Base-by-base conservation (phyloP, 2,329 filamentous ascomycete species). In the Elsinoe fawcettii region DNA sequence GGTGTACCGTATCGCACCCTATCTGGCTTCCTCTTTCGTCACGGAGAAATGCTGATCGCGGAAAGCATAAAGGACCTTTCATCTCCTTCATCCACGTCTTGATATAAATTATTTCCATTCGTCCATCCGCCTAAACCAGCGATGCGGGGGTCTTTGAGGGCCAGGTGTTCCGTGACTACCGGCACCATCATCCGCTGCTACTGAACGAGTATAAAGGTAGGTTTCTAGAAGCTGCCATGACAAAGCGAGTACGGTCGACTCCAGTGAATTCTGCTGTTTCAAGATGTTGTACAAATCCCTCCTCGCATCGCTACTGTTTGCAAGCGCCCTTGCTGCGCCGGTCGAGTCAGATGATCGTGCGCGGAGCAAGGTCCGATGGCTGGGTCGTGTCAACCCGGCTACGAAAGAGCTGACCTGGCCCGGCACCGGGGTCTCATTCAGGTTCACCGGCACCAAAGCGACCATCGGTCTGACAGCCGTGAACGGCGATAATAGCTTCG, bases 351-450 rank as follows among this genome's bases (percentile, higher is more conserved):
- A 51, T 51, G 46, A 51, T 32, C 46, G 46, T 14, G 12, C 43
- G 23, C 12, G 27, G 14, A 44, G 39, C 39, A 51, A 51, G 18
- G 9, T 51, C 62, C 68, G 63, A 51, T 70, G 47, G 69, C 58
- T 75, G 11, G 73, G 72, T n/a, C 66, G 73, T 41, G 73, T 75
- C 22, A 74, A 75, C 47, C 73, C 74, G 0, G 64, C 66, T 16
- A 75, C 72, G 5, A 70, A 68, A 46, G 70, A 75, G 62, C 65
- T 76, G 18, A 75, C 71, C n/a, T 76, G 74, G 74, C 71, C 74
- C 0, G 71, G 70, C 41, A 74, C 73, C 1, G 74, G 74, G 14
- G 64, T 76, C 1, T 65, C 69, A 0, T 75, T 76, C 57, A 67
- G 65, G 1, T 75, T 76, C 60, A 69, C 63, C 9, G 73, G 74